Evolutionary conservation across 2,329 filamentous ascomycete species (phyloP).

Genomic region (Calonectria henricotiae): DNA sequence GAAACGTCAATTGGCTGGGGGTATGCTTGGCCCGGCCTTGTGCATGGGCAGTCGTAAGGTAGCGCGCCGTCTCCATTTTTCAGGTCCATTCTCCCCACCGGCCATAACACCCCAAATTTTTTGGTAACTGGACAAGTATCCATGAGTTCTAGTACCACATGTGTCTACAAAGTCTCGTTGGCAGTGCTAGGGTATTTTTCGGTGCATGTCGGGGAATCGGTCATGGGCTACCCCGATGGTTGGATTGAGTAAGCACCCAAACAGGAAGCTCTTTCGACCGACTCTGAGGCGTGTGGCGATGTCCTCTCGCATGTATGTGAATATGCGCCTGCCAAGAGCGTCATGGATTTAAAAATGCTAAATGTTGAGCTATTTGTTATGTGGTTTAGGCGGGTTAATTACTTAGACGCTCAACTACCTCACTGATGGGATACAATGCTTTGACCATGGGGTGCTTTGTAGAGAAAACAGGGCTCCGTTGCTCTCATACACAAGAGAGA

Average conservation of each 20-base stretch:
- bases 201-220: slow-evolving; percentile 15
- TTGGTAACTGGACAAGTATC: neutral
- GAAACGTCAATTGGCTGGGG: neutral
- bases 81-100: neutral
- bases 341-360: slow-evolving; percentile 6
- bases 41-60: neutral
- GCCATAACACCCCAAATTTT: neutral
- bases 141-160: neutral
- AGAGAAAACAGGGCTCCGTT: neutral
- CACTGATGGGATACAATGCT: neutral
- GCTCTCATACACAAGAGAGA: neutral
- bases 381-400: neutral
- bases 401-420: neutral
- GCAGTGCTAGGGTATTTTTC: neutral
- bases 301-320: neutral
- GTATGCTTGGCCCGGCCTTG: neutral
- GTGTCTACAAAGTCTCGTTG: neutral
- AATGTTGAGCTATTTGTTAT: slow-evolving; percentile 32
- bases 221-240: neutral
- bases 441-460: neutral
- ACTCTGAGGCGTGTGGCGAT: neutral
- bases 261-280: slow-evolving; percentile 20
- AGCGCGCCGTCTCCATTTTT: neutral
- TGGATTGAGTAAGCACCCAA: slow-evolving; percentile 5
- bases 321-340: neutral